phyloP scores from a whole-genome alignment of 768 basidiomycete species.

The Boletus patriciae region DNA sequence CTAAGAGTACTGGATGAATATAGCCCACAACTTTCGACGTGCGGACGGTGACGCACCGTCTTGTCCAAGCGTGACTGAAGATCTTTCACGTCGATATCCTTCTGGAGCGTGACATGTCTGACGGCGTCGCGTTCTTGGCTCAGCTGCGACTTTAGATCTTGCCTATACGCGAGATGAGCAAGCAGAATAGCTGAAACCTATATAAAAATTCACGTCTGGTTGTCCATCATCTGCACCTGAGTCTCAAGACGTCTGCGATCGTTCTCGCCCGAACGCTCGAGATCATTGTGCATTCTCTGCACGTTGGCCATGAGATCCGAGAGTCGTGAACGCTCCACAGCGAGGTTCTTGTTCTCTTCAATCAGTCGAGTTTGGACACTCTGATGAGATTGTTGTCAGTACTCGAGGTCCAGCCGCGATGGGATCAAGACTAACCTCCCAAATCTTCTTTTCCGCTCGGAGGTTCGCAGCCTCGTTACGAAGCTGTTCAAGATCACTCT shows the following conservation, averaged over 20 bases:
- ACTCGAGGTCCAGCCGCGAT: background rate
- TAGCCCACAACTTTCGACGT: background rate
- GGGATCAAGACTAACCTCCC: constrained; percentile 62
- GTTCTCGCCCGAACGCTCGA: constrained; percentile 80
- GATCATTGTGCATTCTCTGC: constrained; percentile 86
- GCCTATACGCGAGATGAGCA: constrained; percentile 41
- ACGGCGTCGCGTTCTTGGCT: constrained; percentile 70
- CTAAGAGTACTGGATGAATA: constrained; percentile 39
- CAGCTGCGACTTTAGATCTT: constrained; percentile 71
- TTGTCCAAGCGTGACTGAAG: constrained; percentile 71
- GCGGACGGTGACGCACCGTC: constrained; percentile 44
- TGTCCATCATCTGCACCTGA: constrained; percentile 74
- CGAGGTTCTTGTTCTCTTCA: constrained; percentile 79
- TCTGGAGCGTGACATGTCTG: constrained; percentile 75
- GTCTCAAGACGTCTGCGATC: constrained; percentile 79
- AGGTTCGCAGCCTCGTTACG: constrained; percentile 86
- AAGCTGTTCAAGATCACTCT: constrained; percentile 67
- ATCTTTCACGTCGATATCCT: constrained; percentile 78
- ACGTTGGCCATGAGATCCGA: constrained; percentile 87
- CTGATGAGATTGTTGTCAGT: constrained; percentile 40
- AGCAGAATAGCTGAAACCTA: background rate
- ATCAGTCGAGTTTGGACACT: constrained; percentile 76
- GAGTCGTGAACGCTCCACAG: constrained; percentile 80
- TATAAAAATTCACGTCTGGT: constrained; percentile 60
- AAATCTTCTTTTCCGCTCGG: constrained; percentile 90